These are phyloP conservation scores for Aspergillus calidoustus DNA, from an alignment of 2,329 filamentous ascomycete species.

Conservation along the genomic window DNA sequence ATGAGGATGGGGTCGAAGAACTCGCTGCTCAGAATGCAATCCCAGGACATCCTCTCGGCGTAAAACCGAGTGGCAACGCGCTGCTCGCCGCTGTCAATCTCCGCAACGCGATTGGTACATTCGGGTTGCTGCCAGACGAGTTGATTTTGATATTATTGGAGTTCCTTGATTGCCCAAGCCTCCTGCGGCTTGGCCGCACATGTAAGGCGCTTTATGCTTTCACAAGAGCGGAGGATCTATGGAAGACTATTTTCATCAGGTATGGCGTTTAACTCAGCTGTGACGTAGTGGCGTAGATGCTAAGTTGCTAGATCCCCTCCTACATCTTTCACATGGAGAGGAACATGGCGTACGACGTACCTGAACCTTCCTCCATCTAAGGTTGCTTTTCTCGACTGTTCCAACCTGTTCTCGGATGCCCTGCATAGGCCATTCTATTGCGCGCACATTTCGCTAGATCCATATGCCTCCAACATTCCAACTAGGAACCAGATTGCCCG, in stretches of 20 bases:
- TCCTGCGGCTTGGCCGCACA: conserved; percentile 72
- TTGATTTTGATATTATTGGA: conserved; percentile 77
- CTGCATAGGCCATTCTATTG: conserved; percentile 91
- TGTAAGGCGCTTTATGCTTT: conserved; percentile 89
- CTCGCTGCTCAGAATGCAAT: conserved; percentile 61
- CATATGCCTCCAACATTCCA: conserved; percentile 74
- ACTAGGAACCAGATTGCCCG: conserved; percentile 72
- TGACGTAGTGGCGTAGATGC: conserved; percentile 10
- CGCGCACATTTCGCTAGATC: conserved; percentile 70
- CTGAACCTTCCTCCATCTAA: conserved; percentile 62
- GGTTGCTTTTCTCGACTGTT: conserved; percentile 69
- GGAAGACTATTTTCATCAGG: conserved; percentile 84
- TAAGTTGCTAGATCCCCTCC: conserved; percentile 36
- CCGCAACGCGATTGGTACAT: conserved; percentile 66
- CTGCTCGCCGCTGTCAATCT: conserved; percentile 70
- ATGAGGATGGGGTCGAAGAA: conserved; percentile 33
- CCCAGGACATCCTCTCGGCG: conserved; percentile 76
- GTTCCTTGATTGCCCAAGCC: conserved; percentile 65
- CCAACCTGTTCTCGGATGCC: conserved; percentile 83
- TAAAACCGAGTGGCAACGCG: conserved; percentile 87
- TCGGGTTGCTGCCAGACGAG: conserved; percentile 78
- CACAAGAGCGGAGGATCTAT: conserved; percentile 80
- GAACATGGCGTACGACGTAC: conserved; percentile 82
- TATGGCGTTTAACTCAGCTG: conserved; percentile 46
- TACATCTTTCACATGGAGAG: conserved; percentile 68